Conservation (phyloP, 2,329 filamentous ascomycete species). For the Pestalotiopsis sp. region DNA sequence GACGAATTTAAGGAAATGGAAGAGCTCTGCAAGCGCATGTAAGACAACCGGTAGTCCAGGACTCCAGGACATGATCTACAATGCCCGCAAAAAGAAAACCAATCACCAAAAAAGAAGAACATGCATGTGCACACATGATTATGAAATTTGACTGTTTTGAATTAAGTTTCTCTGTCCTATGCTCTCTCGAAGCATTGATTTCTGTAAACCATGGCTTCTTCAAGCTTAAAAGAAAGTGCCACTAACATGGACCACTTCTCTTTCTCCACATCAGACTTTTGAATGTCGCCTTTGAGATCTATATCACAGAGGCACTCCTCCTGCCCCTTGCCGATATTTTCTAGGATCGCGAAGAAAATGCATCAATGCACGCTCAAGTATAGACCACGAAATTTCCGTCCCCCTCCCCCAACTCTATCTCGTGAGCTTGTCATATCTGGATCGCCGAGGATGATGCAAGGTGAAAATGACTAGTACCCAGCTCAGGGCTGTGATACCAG, state of each 20-base stretch:
- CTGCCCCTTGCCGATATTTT: neutral
- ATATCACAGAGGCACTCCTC: neutral
- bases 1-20: too few relatives aligned
- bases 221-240: too few relatives aligned
- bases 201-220: too few relatives aligned
- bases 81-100: neutral
- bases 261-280: neutral
- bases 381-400: neutral
- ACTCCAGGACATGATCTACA: neutral
- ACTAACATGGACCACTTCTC: neutral
- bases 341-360: neutral
- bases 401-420: neutral
- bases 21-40: too few relatives aligned
- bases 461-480: neutral
- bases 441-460: neutral
- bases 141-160: neutral
- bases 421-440: neutral
- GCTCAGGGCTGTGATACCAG: neutral
- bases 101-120: neutral
- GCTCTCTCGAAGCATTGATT: neutral
- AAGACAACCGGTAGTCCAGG: too few relatives aligned
- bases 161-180: neutral
- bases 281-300: neutral
- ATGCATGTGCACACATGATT: neutral
- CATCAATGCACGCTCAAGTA: neutral